Conservation (phyloP, 2,329 filamentous ascomycete species). For the Fusarium torreyae region DNA sequence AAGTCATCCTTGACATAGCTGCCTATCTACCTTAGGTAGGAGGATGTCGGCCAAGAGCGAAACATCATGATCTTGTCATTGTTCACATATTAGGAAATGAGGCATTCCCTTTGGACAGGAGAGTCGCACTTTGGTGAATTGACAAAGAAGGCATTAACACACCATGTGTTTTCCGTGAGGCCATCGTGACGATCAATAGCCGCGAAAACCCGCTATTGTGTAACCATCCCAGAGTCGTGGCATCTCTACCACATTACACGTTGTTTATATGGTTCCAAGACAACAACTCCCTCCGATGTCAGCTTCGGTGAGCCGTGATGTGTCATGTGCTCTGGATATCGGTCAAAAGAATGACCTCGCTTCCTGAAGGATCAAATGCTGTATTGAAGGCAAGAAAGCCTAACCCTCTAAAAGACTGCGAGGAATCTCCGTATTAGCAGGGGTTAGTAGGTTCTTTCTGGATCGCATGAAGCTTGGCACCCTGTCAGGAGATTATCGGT, state of each 20-base stretch:
- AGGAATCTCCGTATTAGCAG: not conserved
- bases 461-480: slow-evolving; percentile 4
- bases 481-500: not conserved
- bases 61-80: not conserved
- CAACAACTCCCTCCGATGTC: slow-evolving; percentile 10
- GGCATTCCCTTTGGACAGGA: not conserved
- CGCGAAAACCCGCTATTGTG: slow-evolving; percentile 16
- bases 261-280: slow-evolving; percentile 9
- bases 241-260: slow-evolving; percentile 20
- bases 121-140: not conserved
- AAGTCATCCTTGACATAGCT: not conserved
- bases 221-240: slow-evolving; percentile 35
- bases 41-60: slow-evolving; percentile 1
- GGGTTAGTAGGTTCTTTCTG: not conserved
- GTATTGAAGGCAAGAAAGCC: not conserved
- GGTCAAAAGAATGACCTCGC: not conserved
- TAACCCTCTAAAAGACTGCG: not conserved
- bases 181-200: slow-evolving; percentile 2
- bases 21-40: not conserved
- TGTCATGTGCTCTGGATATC: not conserved
- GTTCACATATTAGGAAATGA: slow-evolving; percentile 5
- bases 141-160: not conserved
- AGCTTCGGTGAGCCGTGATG: slow-evolving; percentile 14
- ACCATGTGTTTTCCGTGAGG: not conserved
- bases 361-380: not conserved